Conservation (phyloP, 371 early-diverging fungal species). For the Nosema granulosis region DNA sequence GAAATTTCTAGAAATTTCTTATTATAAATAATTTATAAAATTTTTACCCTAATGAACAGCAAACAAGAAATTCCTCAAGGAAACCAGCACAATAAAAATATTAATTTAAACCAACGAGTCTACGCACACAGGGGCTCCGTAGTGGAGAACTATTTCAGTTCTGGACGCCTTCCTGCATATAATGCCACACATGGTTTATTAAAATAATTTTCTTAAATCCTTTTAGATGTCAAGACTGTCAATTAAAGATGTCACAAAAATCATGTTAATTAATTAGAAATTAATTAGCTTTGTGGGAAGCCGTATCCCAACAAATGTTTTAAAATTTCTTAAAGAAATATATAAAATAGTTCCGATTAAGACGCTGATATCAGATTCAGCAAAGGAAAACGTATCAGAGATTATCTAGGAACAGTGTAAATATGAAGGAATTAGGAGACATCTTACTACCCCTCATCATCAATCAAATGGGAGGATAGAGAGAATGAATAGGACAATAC, state of each 20-base stretch:
- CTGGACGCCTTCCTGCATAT: too few relatives aligned
- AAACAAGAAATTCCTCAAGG: too few relatives aligned
- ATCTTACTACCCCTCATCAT: slow-evolving; percentile 1
- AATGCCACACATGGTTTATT: too few relatives aligned
- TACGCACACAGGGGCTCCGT: too few relatives aligned
- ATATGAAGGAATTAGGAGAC: background rate
- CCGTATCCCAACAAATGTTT: background rate
- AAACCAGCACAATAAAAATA: too few relatives aligned
- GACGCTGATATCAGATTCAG: background rate
- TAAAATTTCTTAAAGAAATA: background rate
- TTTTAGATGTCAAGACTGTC: too few relatives aligned
- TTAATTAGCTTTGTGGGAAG: background rate
- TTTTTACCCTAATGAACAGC: background rate
- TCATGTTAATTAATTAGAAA: too few relatives aligned
- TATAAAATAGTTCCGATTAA: background rate
- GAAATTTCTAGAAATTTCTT: background rate
- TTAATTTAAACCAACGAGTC: too few relatives aligned
- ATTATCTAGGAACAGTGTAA: background rate
- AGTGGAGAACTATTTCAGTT: too few relatives aligned
- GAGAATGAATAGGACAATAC: background rate
- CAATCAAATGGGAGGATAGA: slow-evolving; percentile 12
- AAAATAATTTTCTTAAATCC: too few relatives aligned
- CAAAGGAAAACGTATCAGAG: slow-evolving; percentile 1
- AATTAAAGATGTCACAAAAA: too few relatives aligned
- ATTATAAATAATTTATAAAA: background rate